These are phyloP conservation scores for Xerocomus brunneocitrinus DNA, from an alignment of 768 basidiomycete genomes.

Conservation along the genomic window DNA sequence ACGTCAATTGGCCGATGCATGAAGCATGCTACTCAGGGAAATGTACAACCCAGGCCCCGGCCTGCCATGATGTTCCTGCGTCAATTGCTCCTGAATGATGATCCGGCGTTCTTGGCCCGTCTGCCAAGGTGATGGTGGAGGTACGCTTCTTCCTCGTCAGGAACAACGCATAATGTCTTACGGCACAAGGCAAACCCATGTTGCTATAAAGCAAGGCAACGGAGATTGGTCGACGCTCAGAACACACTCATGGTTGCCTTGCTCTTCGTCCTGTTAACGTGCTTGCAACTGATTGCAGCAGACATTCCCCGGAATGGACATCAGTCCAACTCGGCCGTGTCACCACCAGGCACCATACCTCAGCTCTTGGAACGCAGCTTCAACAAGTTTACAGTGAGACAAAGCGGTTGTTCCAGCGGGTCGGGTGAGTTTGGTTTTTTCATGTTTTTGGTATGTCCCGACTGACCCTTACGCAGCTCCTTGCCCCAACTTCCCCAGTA, in stretches of 20 bases:
- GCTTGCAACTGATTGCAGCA: slow-evolving; percentile 8
- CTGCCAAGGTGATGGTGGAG: no score
- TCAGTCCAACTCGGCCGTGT: slow-evolving; percentile 4
- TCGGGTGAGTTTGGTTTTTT: slow-evolving; percentile 8
- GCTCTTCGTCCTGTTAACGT: slow-evolving; percentile 11
- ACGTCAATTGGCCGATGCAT: no score
- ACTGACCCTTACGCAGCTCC: slow-evolving; percentile 5
- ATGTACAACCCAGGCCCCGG: no score
- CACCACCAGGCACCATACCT: neutral
- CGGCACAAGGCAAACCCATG: neutral
- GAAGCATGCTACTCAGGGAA: no score
- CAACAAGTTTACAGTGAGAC: slow-evolving; percentile 7
- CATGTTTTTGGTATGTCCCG: neutral
- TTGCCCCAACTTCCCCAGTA: slow-evolving; percentile 16
- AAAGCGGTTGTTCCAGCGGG: slow-evolving; percentile 9
- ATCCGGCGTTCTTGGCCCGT: no score
- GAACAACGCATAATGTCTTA: neutral
- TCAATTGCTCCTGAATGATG: no score
- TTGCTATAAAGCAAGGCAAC: slow-evolving; percentile 1
- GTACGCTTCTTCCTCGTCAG: no score
- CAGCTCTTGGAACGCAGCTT: slow-evolving; percentile 10
- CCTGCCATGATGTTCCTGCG: no score
- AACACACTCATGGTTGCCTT: slow-evolving; percentile 7
- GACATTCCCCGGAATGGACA: neutral
- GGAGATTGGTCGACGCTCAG: neutral